Base-by-base conservation (phyloP, 2,329 filamentous ascomycete species). In the Talaromyces atroroseus region DNA sequence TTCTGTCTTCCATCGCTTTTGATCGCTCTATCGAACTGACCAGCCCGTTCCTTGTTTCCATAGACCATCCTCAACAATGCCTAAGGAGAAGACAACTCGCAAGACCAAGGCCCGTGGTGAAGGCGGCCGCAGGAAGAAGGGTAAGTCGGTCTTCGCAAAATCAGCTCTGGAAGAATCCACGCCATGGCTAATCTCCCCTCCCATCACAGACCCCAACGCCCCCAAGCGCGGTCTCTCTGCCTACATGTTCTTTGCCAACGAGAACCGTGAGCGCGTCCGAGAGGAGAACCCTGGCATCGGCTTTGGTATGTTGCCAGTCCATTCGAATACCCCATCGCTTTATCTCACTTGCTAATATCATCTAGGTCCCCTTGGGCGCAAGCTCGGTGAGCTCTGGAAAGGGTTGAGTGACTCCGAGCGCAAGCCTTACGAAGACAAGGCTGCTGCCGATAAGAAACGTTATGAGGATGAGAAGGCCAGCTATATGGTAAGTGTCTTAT, bases 191-290 rank as follows among this genome's bases (percentile, higher is more conserved):
- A 55, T 12, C 16, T 21, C 38, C 21, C 20, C 44, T 40, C 21
- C 20, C 44, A 38, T 55, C 6, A 16, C 68, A 95, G 92, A 96
- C 78, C 91, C 91, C 77, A 96, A 96, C 79, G 92, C 92, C 60
- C 94, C 94, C 75, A 99, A 97, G 91, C 91, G 94, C 78, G 94
- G 92, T 81, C 90, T 99, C 51, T 97, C 94, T 54, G 94, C 94
- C 63, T 99, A 99, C 86, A 99, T 99, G 94, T 97, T 97, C 88
- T 99, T 97, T 76, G 94, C 94, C 85, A 97, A 97, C 73, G 94
- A 97, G 79, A 90, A 96, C 80, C 92, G 94, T 68, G 92, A 97
- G 74, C 95, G 94, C 76, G 94, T 99, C 67, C 90, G 94, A 68
- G 91, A 96, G 74, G 92, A 97, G 78, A 97, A 97, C 83, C 92